Base-by-base conservation (phyloP, 805 yeast genomes). In the Wickerhamomyces subpelliculosus region DNA sequence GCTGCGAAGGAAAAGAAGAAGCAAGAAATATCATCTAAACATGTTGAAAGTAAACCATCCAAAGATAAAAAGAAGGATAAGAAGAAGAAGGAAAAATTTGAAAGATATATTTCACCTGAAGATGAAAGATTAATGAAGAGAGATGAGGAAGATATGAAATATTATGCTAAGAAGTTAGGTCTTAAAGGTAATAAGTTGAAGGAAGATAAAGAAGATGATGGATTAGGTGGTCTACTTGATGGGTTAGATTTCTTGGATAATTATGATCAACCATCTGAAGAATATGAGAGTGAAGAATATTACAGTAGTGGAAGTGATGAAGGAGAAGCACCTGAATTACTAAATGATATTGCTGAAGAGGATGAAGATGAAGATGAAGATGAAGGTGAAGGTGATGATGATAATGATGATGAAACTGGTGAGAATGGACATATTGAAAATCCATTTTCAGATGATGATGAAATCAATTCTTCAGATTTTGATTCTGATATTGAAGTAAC, bases 111-210 rank as follows among this genome's bases (percentile, higher is more conserved):
- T 50, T 46, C 59, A 67, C 64, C 73, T 2, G 67, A 68, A 4
- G 79, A 78, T 27, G 65, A 66, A 27, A 74, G 72, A 6, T 60
- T 70, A 25, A 52, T 73, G 47, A 61, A 64, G 34, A 68, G 72
- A 44, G 94, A 84, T 47, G 94, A 85, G 42, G 80, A 75, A 40
- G 95, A 89, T 38, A 79, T 84, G 61, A 76, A 72, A 31, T 86
- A 81, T 53, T 89, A 87, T 57, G 89, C 96, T 4, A 82, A 81
- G 45, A 80, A 84, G 51, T 65, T 89, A 9, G 94, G 94, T 1
- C 57, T 84, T 48, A 78, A 78, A 45, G 74, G 77, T 0, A 70
- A 68, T 38, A 67, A 66, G 13, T 64, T 81, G 34, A 60, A 73
- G 72, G 44, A 57, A 42, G 54, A 54, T 4, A 79, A 71, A 28